Conservation (phyloP, 345 rosid species). For the Psidium friedrichsthalianum region DNA sequence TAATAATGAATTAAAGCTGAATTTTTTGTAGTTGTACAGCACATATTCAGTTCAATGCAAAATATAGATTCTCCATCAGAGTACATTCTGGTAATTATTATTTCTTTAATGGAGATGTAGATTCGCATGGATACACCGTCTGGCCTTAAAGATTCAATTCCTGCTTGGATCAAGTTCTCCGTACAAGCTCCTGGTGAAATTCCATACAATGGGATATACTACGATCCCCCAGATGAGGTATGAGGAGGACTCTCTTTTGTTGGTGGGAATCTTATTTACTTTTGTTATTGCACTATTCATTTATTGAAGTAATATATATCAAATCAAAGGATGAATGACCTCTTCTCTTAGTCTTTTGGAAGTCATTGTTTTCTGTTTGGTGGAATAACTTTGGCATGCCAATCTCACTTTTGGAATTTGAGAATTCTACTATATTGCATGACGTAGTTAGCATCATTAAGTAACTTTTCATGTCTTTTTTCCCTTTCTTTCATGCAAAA, state of each 20-base stretch:
- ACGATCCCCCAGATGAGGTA: conserved; percentile 95
- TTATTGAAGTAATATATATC: neutral
- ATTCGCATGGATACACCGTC: conserved; percentile 93
- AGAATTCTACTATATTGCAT: neutral
- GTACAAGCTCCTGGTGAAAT: conserved; percentile 94
- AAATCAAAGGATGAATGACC: neutral
- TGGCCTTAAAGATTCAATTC: conserved; percentile 92
- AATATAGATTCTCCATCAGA: neutral
- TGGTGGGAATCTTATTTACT: neutral
- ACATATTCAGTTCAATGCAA: neutral
- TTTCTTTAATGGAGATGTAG: conserved; percentile 20
- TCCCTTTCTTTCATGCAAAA: neutral
- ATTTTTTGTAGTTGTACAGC: neutral
- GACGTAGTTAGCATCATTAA: neutral
- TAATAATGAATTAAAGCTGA: neutral
- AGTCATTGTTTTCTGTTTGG: neutral
- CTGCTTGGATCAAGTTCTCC: conserved; percentile 98
- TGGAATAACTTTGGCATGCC: neutral
- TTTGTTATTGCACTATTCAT: neutral
- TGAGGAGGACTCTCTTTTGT: neutral
- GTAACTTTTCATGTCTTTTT: neutral
- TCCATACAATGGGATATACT: conserved; percentile 88
- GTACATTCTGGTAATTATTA: neutral
- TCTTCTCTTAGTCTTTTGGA: neutral
- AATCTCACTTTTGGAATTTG: neutral